These are phyloP conservation scores for Selenicereus undatus DNA, from an alignment of 148 eudicot species.

Conservation along the genomic window DNA sequence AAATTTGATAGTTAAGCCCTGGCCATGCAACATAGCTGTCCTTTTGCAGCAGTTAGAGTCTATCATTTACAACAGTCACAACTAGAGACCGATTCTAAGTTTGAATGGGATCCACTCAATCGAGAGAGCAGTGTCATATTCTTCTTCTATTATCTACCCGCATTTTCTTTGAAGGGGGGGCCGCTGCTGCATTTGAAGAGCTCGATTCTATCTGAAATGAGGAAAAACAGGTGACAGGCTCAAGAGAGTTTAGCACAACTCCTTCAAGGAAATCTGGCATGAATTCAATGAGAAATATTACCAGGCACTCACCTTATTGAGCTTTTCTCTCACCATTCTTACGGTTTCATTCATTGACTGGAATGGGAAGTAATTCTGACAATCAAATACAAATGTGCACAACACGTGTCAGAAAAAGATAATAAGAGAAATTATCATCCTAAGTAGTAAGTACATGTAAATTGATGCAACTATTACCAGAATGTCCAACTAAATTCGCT, in stretches of 20 bases:
- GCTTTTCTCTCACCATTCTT: slow-evolving; percentile 62
- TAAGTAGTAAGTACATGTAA: neutral
- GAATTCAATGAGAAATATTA: neutral
- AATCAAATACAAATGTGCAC: slow-evolving; percentile 11
- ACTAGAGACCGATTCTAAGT: neutral
- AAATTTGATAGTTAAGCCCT: neutral
- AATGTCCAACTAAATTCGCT: neutral
- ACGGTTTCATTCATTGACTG: slow-evolving; percentile 83
- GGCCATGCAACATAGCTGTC: neutral
- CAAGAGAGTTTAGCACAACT: neutral
- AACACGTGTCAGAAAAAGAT: neutral
- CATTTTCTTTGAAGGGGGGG: slow-evolving; percentile 48
- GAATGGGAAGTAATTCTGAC: slow-evolving; percentile 69
- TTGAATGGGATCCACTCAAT: neutral
- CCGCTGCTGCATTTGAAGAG: slow-evolving; percentile 38
- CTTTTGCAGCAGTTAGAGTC: no score
- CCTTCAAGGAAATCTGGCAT: neutral
- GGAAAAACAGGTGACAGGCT: neutral
- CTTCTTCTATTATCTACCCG: slow-evolving; percentile 72
- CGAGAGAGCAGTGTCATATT: slow-evolving; percentile 31
- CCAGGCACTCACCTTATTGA: slow-evolving; percentile 50
- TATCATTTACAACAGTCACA: no score
- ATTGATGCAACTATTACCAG: neutral
- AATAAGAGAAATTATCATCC: neutral
- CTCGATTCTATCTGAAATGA: slow-evolving; percentile 58